Evolutionary conservation across 345 rosid genomes (phyloP).

Genomic region (Citrus hindsii): DNA sequence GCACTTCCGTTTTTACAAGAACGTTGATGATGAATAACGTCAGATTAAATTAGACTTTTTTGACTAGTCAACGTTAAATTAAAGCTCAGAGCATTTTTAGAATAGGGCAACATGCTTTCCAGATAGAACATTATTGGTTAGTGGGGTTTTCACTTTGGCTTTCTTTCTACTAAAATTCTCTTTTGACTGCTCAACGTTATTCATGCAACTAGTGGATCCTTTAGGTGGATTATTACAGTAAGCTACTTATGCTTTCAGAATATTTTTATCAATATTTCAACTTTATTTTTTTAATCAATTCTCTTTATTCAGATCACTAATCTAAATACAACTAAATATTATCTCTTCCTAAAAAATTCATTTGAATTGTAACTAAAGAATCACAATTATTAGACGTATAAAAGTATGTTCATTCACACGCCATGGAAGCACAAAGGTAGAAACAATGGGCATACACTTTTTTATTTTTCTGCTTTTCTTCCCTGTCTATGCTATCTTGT

Average conservation of each 20-base stretch:
- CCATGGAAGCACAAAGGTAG: neutral
- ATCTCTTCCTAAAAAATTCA: too few species aligned
- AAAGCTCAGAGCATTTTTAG: neutral
- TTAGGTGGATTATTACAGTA: neutral
- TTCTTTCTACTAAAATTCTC: neutral
- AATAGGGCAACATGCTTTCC: neutral
- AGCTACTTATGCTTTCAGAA: neutral
- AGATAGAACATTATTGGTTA: neutral
- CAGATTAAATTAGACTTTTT: neutral
- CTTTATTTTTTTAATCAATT: too few species aligned
- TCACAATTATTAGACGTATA: too few species aligned
- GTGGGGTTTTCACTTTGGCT: neutral
- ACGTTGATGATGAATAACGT: neutral
- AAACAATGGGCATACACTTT: neutral
- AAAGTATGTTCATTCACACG: too few species aligned
- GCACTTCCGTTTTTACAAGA: neutral
- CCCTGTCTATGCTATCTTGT: neutral
- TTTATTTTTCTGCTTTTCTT: too few species aligned
- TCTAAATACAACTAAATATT: too few species aligned
- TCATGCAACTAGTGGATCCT: neutral
- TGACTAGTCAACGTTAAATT: neutral
- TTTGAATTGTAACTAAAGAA: too few species aligned
- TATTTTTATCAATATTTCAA: too few species aligned
- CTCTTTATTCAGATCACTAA: too few species aligned
- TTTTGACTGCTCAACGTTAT: neutral